These are phyloP conservation scores for Neltuma alba DNA, from an alignment of 306 rosid genomes.

Conservation along the genomic window DNA sequence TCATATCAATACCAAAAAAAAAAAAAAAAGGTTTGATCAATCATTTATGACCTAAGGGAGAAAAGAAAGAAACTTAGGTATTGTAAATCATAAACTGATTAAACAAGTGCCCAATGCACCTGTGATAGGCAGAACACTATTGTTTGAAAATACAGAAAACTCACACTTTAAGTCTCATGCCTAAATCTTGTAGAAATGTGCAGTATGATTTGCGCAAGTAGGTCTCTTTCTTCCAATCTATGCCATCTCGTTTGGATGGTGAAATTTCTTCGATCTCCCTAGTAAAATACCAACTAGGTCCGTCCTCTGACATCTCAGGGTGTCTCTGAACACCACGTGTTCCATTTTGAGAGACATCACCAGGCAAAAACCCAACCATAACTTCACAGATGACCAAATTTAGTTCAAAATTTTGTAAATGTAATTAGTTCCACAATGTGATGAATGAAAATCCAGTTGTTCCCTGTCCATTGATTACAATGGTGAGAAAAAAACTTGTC, in stretches of 20 bases:
- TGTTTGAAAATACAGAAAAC: slow-evolving; percentile 35
- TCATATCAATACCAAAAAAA: not conserved
- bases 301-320: slow-evolving; percentile 44
- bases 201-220: slow-evolving; percentile 89
- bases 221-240: slow-evolving; percentile 88
- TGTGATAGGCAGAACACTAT: not conserved
- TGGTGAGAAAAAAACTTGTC: slow-evolving; percentile 27
- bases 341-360: slow-evolving; percentile 48
- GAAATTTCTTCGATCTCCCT: slow-evolving; percentile 89
- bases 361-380: slow-evolving; percentile 50
- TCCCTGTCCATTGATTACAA: slow-evolving; percentile 43
- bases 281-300: slow-evolving; percentile 75
- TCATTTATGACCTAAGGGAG: not conserved
- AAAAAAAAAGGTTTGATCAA: not conserved
- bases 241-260: slow-evolving; percentile 82
- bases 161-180: slow-evolving; percentile 94
- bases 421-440: slow-evolving; percentile 7
- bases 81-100: slow-evolving; percentile 6
- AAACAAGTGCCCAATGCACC: not conserved
- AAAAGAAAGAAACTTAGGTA: slow-evolving; percentile 17
- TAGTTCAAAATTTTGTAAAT: slow-evolving; percentile 12
- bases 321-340: slow-evolving; percentile 36
- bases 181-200: slow-evolving; percentile 87
- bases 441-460: slow-evolving; percentile 19
- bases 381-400: slow-evolving; percentile 28